phyloP scores from a whole-genome alignment of 257 asterid genomes.

The Henckelia pumila region DNA sequence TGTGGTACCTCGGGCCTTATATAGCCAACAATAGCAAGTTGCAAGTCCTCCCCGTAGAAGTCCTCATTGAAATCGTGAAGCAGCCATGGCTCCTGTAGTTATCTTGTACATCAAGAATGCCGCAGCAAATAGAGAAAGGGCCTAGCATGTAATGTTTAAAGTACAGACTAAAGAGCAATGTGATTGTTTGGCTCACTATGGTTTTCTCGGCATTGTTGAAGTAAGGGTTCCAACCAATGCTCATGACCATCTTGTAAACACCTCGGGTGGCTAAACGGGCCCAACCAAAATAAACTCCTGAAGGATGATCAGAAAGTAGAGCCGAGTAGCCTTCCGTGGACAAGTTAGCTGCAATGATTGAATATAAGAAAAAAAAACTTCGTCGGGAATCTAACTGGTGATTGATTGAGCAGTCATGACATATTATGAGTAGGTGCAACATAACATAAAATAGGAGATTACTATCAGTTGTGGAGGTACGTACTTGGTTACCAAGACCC shows the following conservation, averaged over 20 bases:
- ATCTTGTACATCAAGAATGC: constrained; percentile 14
- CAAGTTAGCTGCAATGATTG: constrained; percentile 67
- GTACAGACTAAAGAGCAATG: constrained; percentile 3
- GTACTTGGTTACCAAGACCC: too few species aligned
- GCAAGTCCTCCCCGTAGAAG: constrained; percentile 83
- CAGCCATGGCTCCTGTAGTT: constrained; percentile 89
- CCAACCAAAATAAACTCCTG: constrained; percentile 93
- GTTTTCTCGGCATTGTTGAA: constrained; percentile 89
- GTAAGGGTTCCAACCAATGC: constrained; percentile 96
- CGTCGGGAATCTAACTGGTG: too few species aligned
- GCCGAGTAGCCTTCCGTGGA: constrained; percentile 64
- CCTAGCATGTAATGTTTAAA: not conserved
- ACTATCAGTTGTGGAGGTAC: too few species aligned
- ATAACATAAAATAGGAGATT: too few species aligned
- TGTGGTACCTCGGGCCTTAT: constrained; percentile 78
- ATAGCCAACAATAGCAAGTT: constrained; percentile 77
- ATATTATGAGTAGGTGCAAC: too few species aligned
- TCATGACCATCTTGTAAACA: constrained; percentile 91
- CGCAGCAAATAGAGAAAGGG: not conserved
- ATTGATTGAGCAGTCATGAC: not conserved
- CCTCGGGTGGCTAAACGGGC: constrained; percentile 66
- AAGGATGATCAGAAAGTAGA: constrained; percentile 73
- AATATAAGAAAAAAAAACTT: constrained; percentile 6
- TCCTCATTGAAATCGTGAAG: constrained; percentile 80
- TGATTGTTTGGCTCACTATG: constrained; percentile 54